phyloP scores from a whole-genome alignment of 2,329 filamentous ascomycete species.

The Aureobasidium sp. region DNA sequence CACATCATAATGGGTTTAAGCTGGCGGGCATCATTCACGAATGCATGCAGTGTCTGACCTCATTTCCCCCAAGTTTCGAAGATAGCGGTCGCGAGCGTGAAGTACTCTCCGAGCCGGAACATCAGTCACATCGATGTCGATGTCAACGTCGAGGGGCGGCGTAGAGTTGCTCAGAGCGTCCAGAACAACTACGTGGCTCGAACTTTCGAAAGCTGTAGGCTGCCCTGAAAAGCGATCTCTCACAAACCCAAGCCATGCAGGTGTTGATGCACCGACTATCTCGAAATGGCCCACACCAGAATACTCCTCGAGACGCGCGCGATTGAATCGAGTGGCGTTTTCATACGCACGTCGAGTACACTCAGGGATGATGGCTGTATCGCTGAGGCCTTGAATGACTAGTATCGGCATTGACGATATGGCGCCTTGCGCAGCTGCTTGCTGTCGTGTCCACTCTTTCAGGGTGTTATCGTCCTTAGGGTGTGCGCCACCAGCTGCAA shows the following conservation, averaged over 20 bases:
- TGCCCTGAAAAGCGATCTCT: not conserved
- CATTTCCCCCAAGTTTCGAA: not conserved
- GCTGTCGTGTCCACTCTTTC: not conserved
- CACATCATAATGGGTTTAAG: not conserved
- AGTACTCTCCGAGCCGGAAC: not conserved
- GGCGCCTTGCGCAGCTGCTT: not conserved
- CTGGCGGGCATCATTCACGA: not conserved
- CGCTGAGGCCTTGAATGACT: not conserved
- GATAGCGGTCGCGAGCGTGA: not conserved
- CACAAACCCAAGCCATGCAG: not conserved
- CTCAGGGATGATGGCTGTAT: not conserved
- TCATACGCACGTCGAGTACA: not conserved
- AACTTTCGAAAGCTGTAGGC: not conserved
- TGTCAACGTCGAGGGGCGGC: not conserved
- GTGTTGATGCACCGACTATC: not conserved
- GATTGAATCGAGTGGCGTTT: not conserved
- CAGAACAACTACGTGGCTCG: not conserved
- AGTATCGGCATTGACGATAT: not conserved
- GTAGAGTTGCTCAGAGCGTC: not conserved
- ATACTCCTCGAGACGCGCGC: not conserved
- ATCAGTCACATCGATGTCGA: too few species aligned
- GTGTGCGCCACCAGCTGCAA: not conserved
- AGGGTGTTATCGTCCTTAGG: not conserved
- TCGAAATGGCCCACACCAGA: not conserved
- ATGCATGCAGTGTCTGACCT: not conserved